Evolutionary conservation across 495 filamentous ascomycete genomes (phyloP), one percentile per base, ranked within the genome.

Genomic region (Penicillium herquei): DNA sequence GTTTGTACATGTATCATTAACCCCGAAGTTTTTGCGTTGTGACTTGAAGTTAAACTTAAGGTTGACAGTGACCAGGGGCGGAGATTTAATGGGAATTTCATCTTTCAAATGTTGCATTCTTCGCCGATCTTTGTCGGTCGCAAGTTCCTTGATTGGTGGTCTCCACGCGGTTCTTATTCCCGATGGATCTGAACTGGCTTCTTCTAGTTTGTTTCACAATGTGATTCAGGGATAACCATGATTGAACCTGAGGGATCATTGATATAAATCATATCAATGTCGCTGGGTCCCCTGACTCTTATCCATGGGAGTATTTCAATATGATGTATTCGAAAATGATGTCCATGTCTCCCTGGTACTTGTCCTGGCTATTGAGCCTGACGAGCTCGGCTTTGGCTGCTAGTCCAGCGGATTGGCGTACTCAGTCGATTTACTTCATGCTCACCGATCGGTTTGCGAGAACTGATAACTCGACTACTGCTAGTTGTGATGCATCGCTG

Each of bases 391-490:
- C 65, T 3, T 52, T 72, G 35, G 77, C 76, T 2, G 72, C 72
- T 0, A 70, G 71, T 0, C 69, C 82, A 3, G 78, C 71, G 8
- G 69, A 81, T 54, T 88, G 85, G 86, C 77, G 85, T 30, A 76
- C 77, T 39, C 82, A 81, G 56, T 84, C 83, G 11, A 87, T 91
- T 56, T 92, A 91, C 62, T 87, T 89, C 63, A 77, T 89, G 49
- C 71, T 92, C 30, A 90, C 87, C 6, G 89, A 92, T 70, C 81
- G 90, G 10, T 87, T 92, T 58, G 88, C 84, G 16, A 82, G 84
- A 16, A 81, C 83, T 12, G 78, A 90, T 68, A 78, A 79, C 18
- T 87, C 84, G 37, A 88, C 82, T 1, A 84, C 82, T 17, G 68
- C 57, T 66, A 71, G 54, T 49, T 82, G 78, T 61, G 69, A 84